phyloP scores from a whole-genome alignment of 23 red algal genomes.

The Chondrus crispus region DNA sequence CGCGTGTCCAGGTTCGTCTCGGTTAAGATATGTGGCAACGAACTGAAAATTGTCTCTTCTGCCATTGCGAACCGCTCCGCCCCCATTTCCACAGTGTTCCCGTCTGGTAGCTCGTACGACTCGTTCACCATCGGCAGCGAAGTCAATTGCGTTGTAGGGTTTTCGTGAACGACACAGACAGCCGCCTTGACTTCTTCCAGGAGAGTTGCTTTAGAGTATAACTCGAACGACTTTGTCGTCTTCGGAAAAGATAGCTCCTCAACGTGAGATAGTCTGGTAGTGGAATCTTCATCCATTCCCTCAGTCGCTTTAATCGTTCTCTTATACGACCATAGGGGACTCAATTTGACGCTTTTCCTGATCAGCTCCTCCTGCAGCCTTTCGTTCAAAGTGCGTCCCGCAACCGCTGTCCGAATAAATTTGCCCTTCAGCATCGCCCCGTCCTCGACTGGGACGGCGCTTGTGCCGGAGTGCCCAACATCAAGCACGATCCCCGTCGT shows the following conservation, averaged over 20 bases:
- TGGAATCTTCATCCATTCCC: constrained; percentile 48
- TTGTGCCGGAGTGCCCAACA: constrained; percentile 72
- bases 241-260: constrained; percentile 54
- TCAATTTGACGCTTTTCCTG: not conserved
- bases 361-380: constrained; percentile 2
- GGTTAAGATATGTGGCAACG: constrained; percentile 35
- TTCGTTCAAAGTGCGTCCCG: constrained; percentile 37
- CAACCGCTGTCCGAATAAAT: constrained; percentile 67
- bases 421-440: constrained; percentile 63
- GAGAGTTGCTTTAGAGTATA: constrained; percentile 46
- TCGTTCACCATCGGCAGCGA: constrained; percentile 52
- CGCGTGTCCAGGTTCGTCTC: constrained; percentile 31
- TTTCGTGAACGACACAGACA: constrained; percentile 81
- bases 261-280: constrained; percentile 40
- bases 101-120: constrained; percentile 78
- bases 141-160: constrained; percentile 22
- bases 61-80: constrained; percentile 58
- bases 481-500: constrained; percentile 89
- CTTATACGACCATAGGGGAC: constrained; percentile 68
- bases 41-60: constrained; percentile 41
- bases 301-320: constrained; percentile 42
- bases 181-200: constrained; percentile 78
- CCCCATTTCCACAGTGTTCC: constrained; percentile 71
- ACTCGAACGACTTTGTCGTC: constrained; percentile 38
- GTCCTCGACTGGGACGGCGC: constrained; percentile 89